Evolutionary conservation across 2,329 filamentous ascomycete species (phyloP).

Genomic region (Penicillium sp.): DNA sequence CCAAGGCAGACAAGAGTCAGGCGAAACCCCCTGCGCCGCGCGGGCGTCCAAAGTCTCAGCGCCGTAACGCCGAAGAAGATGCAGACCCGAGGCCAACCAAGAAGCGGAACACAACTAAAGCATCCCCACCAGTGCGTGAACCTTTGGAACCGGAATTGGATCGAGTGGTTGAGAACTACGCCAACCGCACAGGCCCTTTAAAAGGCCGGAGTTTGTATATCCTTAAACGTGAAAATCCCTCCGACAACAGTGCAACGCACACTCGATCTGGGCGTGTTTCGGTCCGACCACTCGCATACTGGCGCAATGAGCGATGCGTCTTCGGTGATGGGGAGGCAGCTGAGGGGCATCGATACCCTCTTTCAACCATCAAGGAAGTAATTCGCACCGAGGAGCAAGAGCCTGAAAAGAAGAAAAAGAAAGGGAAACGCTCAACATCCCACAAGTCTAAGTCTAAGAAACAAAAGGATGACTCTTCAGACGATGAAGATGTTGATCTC

Average conservation of each 20-base stretch:
- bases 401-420: slow-evolving; percentile 31
- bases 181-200: slow-evolving; percentile 38
- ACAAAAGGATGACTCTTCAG: slow-evolving; percentile 31
- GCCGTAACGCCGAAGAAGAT: slow-evolving; percentile 14
- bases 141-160: slow-evolving; percentile 33
- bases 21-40: slow-evolving; percentile 24
- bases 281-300: slow-evolving; percentile 70
- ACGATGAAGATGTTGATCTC: slow-evolving; percentile 34
- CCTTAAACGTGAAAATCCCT: slow-evolving; percentile 44
- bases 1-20: slow-evolving; percentile 13
- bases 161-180: slow-evolving; percentile 38
- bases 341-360: slow-evolving; percentile 50
- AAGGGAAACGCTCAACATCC: slow-evolving; percentile 25
- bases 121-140: slow-evolving; percentile 19
- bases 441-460: slow-evolving; percentile 29
- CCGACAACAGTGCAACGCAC: slow-evolving; percentile 50
- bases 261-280: slow-evolving; percentile 71
- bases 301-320: slow-evolving; percentile 73
- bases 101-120: slow-evolving; percentile 24
- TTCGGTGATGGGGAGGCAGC: slow-evolving; percentile 56
- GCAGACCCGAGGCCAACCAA: slow-evolving; percentile 25
- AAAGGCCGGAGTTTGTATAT: slow-evolving; percentile 45
- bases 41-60: slow-evolving; percentile 26
- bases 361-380: slow-evolving; percentile 66
- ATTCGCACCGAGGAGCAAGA: slow-evolving; percentile 61